A percentile compares a stretch with the other conserved stretches of the same genome.
Evolutionary conservation across 305 asterid genomes (phyloP).

Genomic region (Fraxinus paxiana): DNA sequence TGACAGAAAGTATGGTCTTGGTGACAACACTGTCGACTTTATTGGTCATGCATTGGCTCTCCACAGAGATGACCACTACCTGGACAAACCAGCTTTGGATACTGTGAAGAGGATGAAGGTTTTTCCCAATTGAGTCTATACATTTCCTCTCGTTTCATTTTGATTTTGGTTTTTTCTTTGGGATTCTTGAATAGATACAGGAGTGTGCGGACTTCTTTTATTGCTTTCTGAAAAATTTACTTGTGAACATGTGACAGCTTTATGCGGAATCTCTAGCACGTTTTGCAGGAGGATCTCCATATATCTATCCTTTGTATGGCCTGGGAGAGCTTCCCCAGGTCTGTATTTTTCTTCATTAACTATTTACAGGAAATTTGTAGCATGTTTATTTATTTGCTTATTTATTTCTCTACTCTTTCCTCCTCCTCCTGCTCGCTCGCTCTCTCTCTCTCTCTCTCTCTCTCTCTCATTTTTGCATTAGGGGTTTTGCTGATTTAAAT

Average conservation of each 20-base stretch:
- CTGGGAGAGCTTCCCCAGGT: constrained; percentile 99
- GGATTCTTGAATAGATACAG: background rate
- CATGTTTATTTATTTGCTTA: background rate
- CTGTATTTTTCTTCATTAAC: constrained; percentile 19
- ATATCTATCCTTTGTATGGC: constrained; percentile 91
- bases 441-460: background rate
- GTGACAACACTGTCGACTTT: constrained; percentile 83
- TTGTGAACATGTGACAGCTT: constrained; percentile 42
- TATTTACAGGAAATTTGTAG: background rate
- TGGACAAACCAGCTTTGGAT: constrained; percentile 80
- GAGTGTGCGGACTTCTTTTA: background rate
- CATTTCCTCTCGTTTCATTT: background rate
- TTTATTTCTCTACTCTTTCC: background rate
- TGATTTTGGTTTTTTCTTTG: background rate
- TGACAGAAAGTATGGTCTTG: constrained; percentile 83
- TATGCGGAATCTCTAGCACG: constrained; percentile 88
- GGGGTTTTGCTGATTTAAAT: background rate
- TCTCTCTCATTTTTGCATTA: background rate
- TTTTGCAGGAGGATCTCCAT: constrained; percentile 97
- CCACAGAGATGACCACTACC: constrained; percentile 81
- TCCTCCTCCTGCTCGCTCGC: too few species aligned
- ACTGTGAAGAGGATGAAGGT: constrained; percentile 90
- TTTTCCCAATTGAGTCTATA: background rate
- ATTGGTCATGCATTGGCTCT: constrained; percentile 89
- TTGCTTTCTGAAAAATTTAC: background rate